Conservation (phyloP, 805 yeast genomes). For the Zygoascus flipseniorum region DNA sequence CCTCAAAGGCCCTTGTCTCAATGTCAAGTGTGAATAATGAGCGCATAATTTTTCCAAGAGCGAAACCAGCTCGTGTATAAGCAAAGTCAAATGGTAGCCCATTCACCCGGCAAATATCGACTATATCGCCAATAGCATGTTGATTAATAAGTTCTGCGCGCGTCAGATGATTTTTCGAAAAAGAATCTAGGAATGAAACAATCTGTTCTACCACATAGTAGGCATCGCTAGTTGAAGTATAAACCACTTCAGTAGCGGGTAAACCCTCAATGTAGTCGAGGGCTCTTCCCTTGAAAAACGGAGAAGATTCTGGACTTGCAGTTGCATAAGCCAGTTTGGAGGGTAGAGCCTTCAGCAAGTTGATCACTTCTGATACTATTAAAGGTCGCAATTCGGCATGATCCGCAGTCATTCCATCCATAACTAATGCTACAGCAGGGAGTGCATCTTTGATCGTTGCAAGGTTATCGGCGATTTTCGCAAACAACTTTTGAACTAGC, state of each 20-base stretch:
- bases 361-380: slow-evolving; percentile 41
- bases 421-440: slow-evolving; percentile 49
- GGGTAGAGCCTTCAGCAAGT: slow-evolving; percentile 10
- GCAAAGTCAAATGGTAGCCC: slow-evolving; percentile 28
- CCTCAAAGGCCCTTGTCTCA: slow-evolving; percentile 14
- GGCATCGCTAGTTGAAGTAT: neutral
- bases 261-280: neutral
- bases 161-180: slow-evolving; percentile 23
- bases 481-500: slow-evolving; percentile 38
- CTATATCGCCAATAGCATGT: slow-evolving; percentile 17
- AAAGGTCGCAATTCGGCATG: slow-evolving; percentile 62
- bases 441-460: slow-evolving; percentile 47
- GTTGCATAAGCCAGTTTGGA: slow-evolving; percentile 26
- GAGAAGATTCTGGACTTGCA: slow-evolving; percentile 6
- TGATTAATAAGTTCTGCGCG: slow-evolving; percentile 22
- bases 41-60: slow-evolving; percentile 14
- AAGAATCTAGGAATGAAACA: slow-evolving; percentile 22
- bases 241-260: neutral
- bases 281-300: neutral
- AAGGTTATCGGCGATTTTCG: slow-evolving; percentile 39
- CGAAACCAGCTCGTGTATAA: slow-evolving; percentile 17
- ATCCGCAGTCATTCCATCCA: slow-evolving; percentile 79
- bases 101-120: slow-evolving; percentile 17
- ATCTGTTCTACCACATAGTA: slow-evolving; percentile 9
- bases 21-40: slow-evolving; percentile 19